Base-by-base conservation (phyloP, 495 filamentous ascomycete genomes). In the Podospora fimiseda region DNA sequence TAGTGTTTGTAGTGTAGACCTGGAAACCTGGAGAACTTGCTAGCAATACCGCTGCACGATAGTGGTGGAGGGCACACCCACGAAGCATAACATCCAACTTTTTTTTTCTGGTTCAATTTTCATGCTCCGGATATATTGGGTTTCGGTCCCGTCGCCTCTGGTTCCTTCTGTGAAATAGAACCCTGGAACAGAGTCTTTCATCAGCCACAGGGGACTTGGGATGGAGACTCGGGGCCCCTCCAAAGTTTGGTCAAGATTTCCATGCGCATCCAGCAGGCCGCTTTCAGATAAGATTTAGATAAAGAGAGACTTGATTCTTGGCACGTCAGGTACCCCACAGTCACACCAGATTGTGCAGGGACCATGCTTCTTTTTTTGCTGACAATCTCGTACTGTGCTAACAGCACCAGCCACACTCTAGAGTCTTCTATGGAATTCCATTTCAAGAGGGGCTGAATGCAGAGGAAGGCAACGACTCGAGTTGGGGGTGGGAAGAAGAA, bases 381-480 rank as follows among this genome's bases (percentile, higher is more conserved):
- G 37, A 37, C 15, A 3, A 19, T 8, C 6, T 37, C 37, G 61
- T 67, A 63, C 30, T 45, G 2, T 41, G n/a, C 55, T 69, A 69
- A 50, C 36, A 38, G 42, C 50, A 43, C 45, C 63, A 68, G 65
- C 65, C 65, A 66, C 65, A 58, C 55, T 66, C 63, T 52, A 64
- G 61, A 62, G 59, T 59, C 57, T 69, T 69, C 66, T 58, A 69
- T 62, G 37, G 62, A 59, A 59, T 69, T 69, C 66, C 64, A 69
- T 63, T n/a, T 11, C 47, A 41, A 59, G 63, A 64, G 65, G 65
- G 65, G 63, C 65, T 66, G 58, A 61, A 59, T 52, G 50, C 55
- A 23, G 22, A 44, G 44, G 60, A 64, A 61, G 62, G 58, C 62
- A 56, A 57, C 60, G 54, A 60, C 53, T 60, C 49, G 56, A 59